phyloP scores from a whole-genome alignment of 495 filamentous ascomycete genomes.

The Penicillium desertorum region DNA sequence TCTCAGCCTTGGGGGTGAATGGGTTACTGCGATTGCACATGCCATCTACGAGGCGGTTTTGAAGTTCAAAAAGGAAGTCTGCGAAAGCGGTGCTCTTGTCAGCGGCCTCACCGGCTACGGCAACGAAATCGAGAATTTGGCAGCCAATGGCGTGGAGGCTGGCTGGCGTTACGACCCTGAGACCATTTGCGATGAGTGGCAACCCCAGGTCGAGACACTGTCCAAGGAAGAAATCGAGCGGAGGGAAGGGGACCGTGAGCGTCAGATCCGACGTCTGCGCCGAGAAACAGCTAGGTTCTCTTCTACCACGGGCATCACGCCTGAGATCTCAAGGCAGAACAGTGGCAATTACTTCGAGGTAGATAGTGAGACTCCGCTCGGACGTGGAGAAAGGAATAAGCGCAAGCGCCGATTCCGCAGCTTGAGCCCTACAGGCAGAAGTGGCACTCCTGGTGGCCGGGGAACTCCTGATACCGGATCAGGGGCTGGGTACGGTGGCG shows the following conservation, averaged over 20 bases:
- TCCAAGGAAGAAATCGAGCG: slow-evolving; percentile 98
- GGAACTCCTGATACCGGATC: slow-evolving; percentile 72
- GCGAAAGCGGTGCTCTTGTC: slow-evolving; percentile 79
- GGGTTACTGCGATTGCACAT: slow-evolving; percentile 90
- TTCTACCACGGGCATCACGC: slow-evolving; percentile 73
- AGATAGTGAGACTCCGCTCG: slow-evolving; percentile 67
- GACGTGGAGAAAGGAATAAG: slow-evolving; percentile 83
- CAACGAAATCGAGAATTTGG: slow-evolving; percentile 84
- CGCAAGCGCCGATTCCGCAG: slow-evolving; percentile 92
- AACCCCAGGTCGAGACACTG: slow-evolving; percentile 84
- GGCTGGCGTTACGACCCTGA: slow-evolving; percentile 96
- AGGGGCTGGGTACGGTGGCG: slow-evolving; percentile 61
- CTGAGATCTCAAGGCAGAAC: slow-evolving; percentile 56
- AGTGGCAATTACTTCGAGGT: slow-evolving; percentile 60
- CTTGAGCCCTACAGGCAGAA: slow-evolving; percentile 68
- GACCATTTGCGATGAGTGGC: slow-evolving; percentile 87
- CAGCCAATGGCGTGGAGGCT: slow-evolving; percentile 71
- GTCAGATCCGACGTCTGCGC: slow-evolving; percentile 81
- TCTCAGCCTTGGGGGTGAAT: slow-evolving; percentile 84
- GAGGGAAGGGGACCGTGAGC: slow-evolving; percentile 88
- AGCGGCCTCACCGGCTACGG: slow-evolving; percentile 68
- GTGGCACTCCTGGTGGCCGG: slow-evolving; percentile 68
- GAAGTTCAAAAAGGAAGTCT: slow-evolving; percentile 91
- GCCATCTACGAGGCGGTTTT: slow-evolving; percentile 96
- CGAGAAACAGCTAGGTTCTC: slow-evolving; percentile 92